phyloP scores from a whole-genome alignment of 495 filamentous ascomycete genomes.

The Daldinia caldariorum region DNA sequence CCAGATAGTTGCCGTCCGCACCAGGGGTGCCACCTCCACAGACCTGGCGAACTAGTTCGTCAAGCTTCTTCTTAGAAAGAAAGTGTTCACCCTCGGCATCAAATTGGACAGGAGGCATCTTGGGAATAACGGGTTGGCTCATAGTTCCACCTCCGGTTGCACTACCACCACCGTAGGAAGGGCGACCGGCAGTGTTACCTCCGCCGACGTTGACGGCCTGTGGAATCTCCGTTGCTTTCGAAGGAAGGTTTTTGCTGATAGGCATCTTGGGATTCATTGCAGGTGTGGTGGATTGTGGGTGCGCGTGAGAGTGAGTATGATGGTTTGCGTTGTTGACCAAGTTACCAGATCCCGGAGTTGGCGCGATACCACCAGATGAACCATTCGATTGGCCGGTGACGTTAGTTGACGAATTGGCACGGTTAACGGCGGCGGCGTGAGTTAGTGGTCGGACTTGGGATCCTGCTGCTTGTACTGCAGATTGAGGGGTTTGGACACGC shows the following conservation, averaged over 20 bases:
- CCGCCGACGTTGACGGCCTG: constrained; percentile 67
- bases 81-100: constrained; percentile 91
- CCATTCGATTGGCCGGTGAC: constrained; percentile 47
- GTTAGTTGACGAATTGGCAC: constrained; percentile 54
- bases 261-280: constrained; percentile 67
- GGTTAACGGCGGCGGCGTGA: constrained; percentile 56
- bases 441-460: constrained; percentile 56
- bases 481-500: constrained; percentile 58
- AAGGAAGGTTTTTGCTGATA: constrained; percentile 82
- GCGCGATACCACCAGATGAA: constrained; percentile 45
- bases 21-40: constrained; percentile 79
- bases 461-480: constrained; percentile 54
- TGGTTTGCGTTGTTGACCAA: constrained; percentile 45
- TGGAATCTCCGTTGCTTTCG: constrained; percentile 67
- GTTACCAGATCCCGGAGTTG: constrained; percentile 46
- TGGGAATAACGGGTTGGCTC: constrained; percentile 84
- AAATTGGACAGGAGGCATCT: constrained; percentile 80
- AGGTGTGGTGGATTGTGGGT: constrained; percentile 55
- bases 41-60: constrained; percentile 93
- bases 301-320: constrained; percentile 67
- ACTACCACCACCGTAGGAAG: constrained; percentile 79
- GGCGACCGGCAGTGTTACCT: constrained; percentile 71
- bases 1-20: constrained; percentile 72
- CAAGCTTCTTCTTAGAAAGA: constrained; percentile 93
- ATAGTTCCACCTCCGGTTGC: constrained; percentile 78